Evolutionary conservation across 805 yeast genomes (phyloP).

Genomic region (Saccharomycopsis synnaedendra): DNA sequence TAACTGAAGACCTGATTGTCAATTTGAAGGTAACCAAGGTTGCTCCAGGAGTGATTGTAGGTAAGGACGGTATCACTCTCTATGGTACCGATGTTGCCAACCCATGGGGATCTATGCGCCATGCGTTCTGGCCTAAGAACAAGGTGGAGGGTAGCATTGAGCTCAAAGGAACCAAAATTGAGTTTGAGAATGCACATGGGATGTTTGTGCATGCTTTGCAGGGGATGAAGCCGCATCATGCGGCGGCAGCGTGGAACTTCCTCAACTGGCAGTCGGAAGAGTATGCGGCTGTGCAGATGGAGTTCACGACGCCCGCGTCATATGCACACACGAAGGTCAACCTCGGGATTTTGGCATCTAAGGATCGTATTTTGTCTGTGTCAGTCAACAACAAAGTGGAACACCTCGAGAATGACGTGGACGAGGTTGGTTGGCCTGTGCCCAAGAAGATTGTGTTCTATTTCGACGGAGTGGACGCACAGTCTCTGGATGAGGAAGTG

Average conservation of each 20-base stretch:
- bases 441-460: conserved; percentile 60
- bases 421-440: conserved; percentile 87
- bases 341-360: conserved; percentile 61
- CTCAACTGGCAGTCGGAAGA: conserved; percentile 73
- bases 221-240: conserved; percentile 99
- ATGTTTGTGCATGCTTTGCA: conserved; percentile 96
- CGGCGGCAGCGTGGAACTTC: conserved; percentile 96
- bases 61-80: conserved; percentile 72
- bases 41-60: conserved; percentile 81
- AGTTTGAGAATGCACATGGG: conserved; percentile 30
- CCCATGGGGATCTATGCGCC: conserved; percentile 98
- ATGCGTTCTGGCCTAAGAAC: conserved; percentile 93
- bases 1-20: conserved; percentile 56
- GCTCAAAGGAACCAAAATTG: conserved; percentile 18
- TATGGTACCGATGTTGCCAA: conserved; percentile 76
- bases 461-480: conserved; percentile 37
- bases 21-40: conserved; percentile 52
- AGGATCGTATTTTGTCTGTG: conserved; percentile 51
- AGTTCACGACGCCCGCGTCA: conserved; percentile 86
- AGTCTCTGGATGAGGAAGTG: conserved; percentile 32
- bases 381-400: conserved; percentile 54
- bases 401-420: conserved; percentile 45
- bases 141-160: conserved; percentile 50
- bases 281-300: conserved; percentile 78
- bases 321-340: conserved; percentile 77